Evolutionary conservation across 169 alveolate species (phyloP), one percentile per base, ranked within the genome.

Genomic region (Besnoitia besnoiti): DNA sequence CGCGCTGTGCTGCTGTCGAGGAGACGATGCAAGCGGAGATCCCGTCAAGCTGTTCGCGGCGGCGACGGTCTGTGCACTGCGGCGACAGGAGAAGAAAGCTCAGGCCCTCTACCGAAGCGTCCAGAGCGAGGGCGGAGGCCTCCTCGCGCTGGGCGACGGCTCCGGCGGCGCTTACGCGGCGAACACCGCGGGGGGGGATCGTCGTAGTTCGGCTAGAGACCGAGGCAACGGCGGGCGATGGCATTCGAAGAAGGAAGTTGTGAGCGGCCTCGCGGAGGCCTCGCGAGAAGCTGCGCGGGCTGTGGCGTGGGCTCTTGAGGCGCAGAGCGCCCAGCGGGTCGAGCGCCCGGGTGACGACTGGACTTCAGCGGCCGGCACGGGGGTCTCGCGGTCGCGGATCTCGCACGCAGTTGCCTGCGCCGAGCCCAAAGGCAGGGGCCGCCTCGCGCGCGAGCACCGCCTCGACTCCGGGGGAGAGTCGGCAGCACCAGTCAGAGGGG

Each of bases 1-100:
- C 82, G 82, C 82, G 27, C 82, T n/a, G n/a, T 73, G 82, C 47
- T 73, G 82, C 46, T 35, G 82, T 73, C 82, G 82, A 2, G 44
- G 44, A 16, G 39, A 27, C 3, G 82, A 73, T n/a, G 82, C 46
- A 30, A 7, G 1, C 21, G 82, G n/a, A 16, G 82, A 73, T 19
- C 82, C 82, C 4, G 39, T 37, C 44, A 73, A 37, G 14, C 47
- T 73, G 14, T 73, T 27, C 46, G 82, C 82, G 44, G 16, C 82
- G 2, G 14, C 82, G 47, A n/a, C n/a, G 16, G 46, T 73, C 24
- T 42, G 46, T 19, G 82, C 14, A 24, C 27, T 73, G 27, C 39
- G 82, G 2, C 46, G 82, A 5, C 46, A 16, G 5, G 82, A 73
- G 82, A n/a, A 7, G 24, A 73, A 37, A n/a, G 47, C 46, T n/a